Base-by-base conservation (phyloP, 345 rosid species). In the Euphorbia lathyris region DNA sequence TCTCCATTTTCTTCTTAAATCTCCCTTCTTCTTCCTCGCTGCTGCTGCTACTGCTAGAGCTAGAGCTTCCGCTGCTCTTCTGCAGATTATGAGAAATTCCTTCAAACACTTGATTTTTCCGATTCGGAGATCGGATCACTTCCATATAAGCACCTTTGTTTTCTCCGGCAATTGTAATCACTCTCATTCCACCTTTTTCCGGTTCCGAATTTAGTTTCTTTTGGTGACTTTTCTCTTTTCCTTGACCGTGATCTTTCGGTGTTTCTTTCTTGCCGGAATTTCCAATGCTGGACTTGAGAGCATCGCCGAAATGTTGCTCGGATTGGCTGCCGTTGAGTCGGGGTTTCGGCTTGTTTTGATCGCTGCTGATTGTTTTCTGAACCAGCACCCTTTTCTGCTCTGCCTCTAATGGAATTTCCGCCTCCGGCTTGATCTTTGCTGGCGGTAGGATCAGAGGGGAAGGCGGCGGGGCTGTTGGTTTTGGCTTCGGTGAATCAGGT, bases 61-160 rank as follows among this genome's bases (percentile, higher is more conserved):
- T 76, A 43, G 62, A 55, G 81, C 75, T 82, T 17, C 64, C 78
- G 76, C 59, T 67, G 32, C 72, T 55, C 6, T 55, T 10, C 10
- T 55, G 58, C 14, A 55, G 58, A 55, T 55, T 55, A 23, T 55
- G 58, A 22, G 58, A 55, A 55, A 25, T 55, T 22, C 58, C 58
- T 22, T 55, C 58, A 9, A 55, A 55, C 13, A 22, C 58, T 9
- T 22, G 51, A 40, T 6, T 19, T 23, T 55, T 55, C 29, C 72
- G 60, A 7, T 29, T 19, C 0, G 97, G 86, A 61, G 97, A 82
- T 1, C 72, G 80, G 69, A 79, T 65, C 8, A 95, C 74, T 81
- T 95, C 97, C 99, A 95, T 95, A 50, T 73, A 65, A 42, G 99
- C 99, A 12, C 99, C 99, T 80, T 76, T 90, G 86, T 95, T 95